Evolutionary conservation across 2,329 filamentous ascomycete genomes (phyloP).

Genomic region (Orbilia ellipsospora): DNA sequence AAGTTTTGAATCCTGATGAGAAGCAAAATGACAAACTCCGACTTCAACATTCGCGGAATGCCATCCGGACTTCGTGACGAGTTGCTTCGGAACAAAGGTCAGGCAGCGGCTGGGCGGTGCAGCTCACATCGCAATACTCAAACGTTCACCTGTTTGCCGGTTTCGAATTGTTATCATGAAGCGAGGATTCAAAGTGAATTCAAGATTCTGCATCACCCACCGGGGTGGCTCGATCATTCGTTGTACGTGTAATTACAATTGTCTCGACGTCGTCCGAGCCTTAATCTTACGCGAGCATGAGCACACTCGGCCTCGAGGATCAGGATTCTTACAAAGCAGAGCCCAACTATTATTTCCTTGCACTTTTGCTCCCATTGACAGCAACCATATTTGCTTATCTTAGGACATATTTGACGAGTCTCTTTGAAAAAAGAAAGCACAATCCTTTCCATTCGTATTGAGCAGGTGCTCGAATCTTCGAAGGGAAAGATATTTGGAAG

Average conservation of each 20-base stretch:
- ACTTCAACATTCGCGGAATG: no score
- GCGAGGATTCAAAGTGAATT: slow-evolving; percentile 5
- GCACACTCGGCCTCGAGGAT: neutral
- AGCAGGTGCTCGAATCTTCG: slow-evolving; percentile 15
- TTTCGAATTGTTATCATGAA: neutral
- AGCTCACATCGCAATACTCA: neutral
- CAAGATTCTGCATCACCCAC: no score
- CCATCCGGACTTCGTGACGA: neutral
- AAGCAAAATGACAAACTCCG: neutral
- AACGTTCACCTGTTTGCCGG: no score
- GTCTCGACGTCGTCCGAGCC: neutral
- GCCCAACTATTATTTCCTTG: neutral
- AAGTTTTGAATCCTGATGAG: slow-evolving; percentile 20
- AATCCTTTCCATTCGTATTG: neutral
- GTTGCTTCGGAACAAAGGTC: neutral
- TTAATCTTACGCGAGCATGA: neutral
- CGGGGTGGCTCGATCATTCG: no score
- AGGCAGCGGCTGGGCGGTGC: slow-evolving; percentile 1
- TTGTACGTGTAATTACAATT: neutral
- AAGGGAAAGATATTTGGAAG: slow-evolving; percentile 10
- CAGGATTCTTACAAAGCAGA: slow-evolving; percentile 6
- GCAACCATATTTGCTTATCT: neutral
- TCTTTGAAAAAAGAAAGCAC: neutral
- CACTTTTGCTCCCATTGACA: neutral
- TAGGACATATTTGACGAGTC: neutral